Conservation (phyloP, 371 early-diverging fungal genomes). For the Rhizopus delemar region DNA sequence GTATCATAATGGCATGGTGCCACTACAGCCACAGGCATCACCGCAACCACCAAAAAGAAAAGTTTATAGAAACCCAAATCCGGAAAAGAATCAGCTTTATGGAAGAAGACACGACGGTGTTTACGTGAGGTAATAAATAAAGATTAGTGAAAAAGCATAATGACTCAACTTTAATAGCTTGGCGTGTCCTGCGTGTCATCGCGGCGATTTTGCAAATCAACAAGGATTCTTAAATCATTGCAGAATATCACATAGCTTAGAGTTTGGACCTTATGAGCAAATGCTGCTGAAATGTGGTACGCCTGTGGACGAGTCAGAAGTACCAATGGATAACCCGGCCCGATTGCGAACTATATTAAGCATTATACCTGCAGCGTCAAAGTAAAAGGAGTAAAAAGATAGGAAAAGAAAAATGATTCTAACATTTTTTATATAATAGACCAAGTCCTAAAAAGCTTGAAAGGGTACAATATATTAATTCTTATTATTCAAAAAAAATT, state of each 20-base stretch:
- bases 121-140: constrained; percentile 52
- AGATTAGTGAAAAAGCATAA: not conserved
- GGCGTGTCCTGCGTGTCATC: constrained; percentile 59
- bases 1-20: constrained; percentile 23
- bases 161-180: constrained; percentile 27
- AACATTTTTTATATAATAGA: constrained; percentile 1
- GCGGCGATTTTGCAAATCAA: constrained; percentile 69
- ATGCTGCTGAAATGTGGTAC: constrained; percentile 70
- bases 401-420: not conserved
- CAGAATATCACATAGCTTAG: constrained; percentile 66
- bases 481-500: not conserved
- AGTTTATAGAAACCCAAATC: constrained; percentile 8
- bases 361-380: constrained; percentile 9
- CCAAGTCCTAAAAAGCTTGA: constrained; percentile 25
- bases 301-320: constrained; percentile 65
- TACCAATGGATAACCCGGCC: constrained; percentile 60
- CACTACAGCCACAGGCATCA: constrained; percentile 7
- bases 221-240: constrained; percentile 85
- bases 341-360: constrained; percentile 41
- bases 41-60: constrained; percentile 15
- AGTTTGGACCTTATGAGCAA: constrained; percentile 72
- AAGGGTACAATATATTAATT: constrained; percentile 28
- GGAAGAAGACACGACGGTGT: constrained; percentile 64
- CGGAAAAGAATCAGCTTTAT: constrained; percentile 32
- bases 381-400: not conserved